These are phyloP conservation scores for Salisapilia sapeloensis DNA, from an alignment of 352 stramenopile species.

Conservation along the genomic window DNA sequence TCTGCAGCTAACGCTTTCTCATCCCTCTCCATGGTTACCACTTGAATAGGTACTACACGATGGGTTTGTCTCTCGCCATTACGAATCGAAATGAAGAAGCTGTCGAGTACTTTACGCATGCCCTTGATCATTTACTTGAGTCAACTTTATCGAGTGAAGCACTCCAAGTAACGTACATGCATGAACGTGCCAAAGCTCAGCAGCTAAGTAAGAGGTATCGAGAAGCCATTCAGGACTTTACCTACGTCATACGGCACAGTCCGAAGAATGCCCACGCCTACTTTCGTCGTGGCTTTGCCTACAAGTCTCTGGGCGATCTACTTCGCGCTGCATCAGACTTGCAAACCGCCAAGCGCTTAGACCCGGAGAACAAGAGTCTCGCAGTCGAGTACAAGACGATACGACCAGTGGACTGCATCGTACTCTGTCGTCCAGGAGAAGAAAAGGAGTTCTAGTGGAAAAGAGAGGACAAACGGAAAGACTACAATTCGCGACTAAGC, in stretches of 20 bases:
- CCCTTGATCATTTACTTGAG: conserved; percentile 9
- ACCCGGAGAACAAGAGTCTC: conserved; percentile 44
- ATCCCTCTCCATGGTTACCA: background rate
- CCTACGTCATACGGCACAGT: conserved; percentile 40
- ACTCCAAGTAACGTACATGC: conserved; percentile 23
- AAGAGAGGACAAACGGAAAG: too few relatives aligned
- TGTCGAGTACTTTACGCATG: conserved; percentile 49
- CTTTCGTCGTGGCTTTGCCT: conserved; percentile 62
- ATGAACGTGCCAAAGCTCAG: conserved; percentile 62
- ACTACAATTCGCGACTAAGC: too few relatives aligned
- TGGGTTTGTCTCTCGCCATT: conserved; percentile 39
- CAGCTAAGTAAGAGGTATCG: conserved; percentile 55
- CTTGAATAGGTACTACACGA: conserved; percentile 38
- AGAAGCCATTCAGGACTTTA: conserved; percentile 61
- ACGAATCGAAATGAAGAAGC: conserved; percentile 28
- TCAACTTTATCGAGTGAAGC: background rate
- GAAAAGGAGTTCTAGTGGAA: conserved; percentile 26
- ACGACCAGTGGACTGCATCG: conserved; percentile 46
- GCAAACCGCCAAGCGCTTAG: conserved; percentile 41
- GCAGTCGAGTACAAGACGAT: conserved; percentile 73
- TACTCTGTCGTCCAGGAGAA: conserved; percentile 42
- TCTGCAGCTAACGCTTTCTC: background rate
- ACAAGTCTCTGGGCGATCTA: conserved; percentile 40
- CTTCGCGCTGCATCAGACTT: conserved; percentile 44
- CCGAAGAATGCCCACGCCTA: conserved; percentile 69